Evolutionary conservation across 495 filamentous ascomycete genomes (phyloP).

Genomic region (Xylaria grammica): DNA sequence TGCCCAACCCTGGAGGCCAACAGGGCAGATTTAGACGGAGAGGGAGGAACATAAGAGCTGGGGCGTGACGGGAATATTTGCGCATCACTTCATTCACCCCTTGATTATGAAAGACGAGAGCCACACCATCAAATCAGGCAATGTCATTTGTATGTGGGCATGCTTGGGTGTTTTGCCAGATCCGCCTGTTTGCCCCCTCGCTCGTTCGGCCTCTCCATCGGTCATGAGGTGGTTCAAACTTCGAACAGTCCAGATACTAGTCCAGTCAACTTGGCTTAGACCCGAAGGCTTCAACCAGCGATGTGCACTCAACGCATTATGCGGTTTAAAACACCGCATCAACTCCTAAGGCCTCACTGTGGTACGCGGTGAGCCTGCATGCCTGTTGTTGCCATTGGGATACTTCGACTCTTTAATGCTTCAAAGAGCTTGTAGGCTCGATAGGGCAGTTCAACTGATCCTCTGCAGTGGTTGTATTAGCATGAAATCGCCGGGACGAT

Average conservation of each 20-base stretch:
- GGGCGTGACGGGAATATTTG: conserved; percentile 6
- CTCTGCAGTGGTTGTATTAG: conserved; percentile 18
- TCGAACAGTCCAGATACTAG: conserved; percentile 22
- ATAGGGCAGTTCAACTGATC: conserved; percentile 20
- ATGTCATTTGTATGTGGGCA: conserved; percentile 23
- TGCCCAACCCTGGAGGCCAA: conserved; percentile 1
- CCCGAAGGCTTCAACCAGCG: conserved; percentile 20
- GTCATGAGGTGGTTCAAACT: conserved; percentile 17
- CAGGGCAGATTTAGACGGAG: conserved; percentile 16
- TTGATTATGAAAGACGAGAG: conserved; percentile 9
- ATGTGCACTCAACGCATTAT: conserved; percentile 16
- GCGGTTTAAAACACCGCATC: conserved; percentile 20
- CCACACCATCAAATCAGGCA: conserved; percentile 14
- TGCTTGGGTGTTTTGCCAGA: conserved; percentile 15
- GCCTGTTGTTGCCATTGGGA: conserved; percentile 16
- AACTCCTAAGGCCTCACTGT: conserved; percentile 13
- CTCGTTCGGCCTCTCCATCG: conserved; percentile 17
- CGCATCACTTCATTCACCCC: conserved; percentile 6
- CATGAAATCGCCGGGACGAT: conserved; percentile 16
- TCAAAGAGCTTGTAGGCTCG: conserved; percentile 23
- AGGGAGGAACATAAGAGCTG: conserved; percentile 12
- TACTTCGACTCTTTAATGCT: conserved; percentile 15
- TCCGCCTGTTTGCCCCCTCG: conserved; percentile 6
- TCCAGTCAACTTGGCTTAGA: conserved; percentile 22
- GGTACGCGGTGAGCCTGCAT: conserved; percentile 19